Base-by-base conservation (phyloP, 305 asterid genomes). In the Fraxinus ornus region DNA sequence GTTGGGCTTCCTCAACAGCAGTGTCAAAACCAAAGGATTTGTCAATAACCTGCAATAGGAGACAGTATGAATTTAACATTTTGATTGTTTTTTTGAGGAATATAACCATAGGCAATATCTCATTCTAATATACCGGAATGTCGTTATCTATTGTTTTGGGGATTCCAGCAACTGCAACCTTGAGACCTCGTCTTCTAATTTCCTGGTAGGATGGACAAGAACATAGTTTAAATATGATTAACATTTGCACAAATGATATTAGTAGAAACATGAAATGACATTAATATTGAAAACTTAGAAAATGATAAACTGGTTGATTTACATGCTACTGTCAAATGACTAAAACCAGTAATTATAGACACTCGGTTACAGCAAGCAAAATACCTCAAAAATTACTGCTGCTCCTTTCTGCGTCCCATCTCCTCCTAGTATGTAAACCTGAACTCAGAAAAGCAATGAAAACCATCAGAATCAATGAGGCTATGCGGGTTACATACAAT, bases 391-490 rank as follows among this genome's bases (percentile, higher is more conserved):
- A 83, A 95, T 95, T n/a, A 88, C 94, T 1, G 94, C 91, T 55
- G 98, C 98, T 21, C 99, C 99, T 85, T 87, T 95, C 84, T 93
- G 98, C 75, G 99, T 95, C 39, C 99, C 99, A 82, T 94, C 98
- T 47, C 99, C 99, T 78, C 99, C 99, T 76, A 95, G 91, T 81
- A 95, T 92, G 84, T 94, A 95, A 57, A 95, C 98, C 98, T 95
- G 78, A 60, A 87, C 26, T 0, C 22, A 57, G 36, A 10, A 21
- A 75, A 10, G 30, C 60, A 30, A 36, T 0, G 30, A 8, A 7
- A 35, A 73, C 49, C 1, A n/a, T 52, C 6, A 75, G 24, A 78
- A 77, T 39, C 35, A 76, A 68, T 35, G 44, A 1, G 9, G 52
- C 80, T 24, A 55, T 24, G 75, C 7, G n/a, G n/a, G n/a, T n/a